These are phyloP conservation scores for Trypanosomatidae sp. DNA, from an alignment of 208 protist species.

Conservation along the genomic window DNA sequence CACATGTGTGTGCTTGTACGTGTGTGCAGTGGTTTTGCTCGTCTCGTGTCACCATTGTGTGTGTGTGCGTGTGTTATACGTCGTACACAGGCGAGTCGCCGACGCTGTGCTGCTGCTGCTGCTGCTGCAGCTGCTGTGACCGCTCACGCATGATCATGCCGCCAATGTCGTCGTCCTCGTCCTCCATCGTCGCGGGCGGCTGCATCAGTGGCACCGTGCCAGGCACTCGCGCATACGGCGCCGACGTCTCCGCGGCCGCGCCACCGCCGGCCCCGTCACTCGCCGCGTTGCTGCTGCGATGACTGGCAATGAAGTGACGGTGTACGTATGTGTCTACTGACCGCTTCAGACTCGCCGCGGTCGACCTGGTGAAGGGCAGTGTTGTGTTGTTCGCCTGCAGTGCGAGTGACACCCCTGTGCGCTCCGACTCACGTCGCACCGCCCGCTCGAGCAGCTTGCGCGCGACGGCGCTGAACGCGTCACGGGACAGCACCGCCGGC, in stretches of 20 bases:
- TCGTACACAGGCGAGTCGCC: constrained; percentile 38
- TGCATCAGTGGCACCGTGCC: no score
- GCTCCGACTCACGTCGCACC: constrained; percentile 38
- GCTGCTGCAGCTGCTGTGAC: background rate
- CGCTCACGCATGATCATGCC: background rate
- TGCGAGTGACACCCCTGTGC: constrained; percentile 31
- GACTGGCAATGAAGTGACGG: constrained; percentile 10
- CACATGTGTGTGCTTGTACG: no score
- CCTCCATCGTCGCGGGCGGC: no score
- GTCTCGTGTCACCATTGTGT: no score
- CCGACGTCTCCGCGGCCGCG: no score
- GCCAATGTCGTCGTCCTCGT: background rate
- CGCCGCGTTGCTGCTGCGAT: background rate
- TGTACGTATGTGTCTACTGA: constrained; percentile 70
- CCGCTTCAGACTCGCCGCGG: constrained; percentile 38
- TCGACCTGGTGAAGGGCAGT: constrained; percentile 30
- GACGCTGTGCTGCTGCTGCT: constrained; percentile 5
- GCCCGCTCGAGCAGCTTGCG: constrained; percentile 59
- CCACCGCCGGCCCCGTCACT: no score
- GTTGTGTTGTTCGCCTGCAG: constrained; percentile 32
- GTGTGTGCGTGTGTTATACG: constrained; percentile 4
- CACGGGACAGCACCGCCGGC: constrained; percentile 35
- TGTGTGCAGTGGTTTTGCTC: no score
- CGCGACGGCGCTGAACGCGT: constrained; percentile 32
- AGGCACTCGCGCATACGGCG: no score